Evolutionary conservation across 441 rosid genomes (phyloP).

Genomic region (Erodium chrysanthum): DNA sequence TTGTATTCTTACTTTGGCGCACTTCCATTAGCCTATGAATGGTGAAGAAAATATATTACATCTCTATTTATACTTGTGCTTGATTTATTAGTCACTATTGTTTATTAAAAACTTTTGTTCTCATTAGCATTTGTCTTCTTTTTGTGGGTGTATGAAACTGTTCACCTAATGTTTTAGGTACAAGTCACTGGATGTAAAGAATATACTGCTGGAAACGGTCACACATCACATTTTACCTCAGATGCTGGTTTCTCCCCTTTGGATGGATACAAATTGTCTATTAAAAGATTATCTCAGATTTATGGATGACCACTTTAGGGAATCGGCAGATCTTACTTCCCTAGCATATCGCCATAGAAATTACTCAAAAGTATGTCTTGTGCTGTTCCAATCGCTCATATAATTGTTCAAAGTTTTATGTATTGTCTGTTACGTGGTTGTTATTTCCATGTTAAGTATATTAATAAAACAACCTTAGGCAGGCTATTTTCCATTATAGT

Average conservation of each 20-base stretch:
- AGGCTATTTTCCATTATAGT: slow-evolving; percentile 5
- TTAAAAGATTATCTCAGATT: slow-evolving; percentile 86
- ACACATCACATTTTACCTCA: slow-evolving; percentile 82
- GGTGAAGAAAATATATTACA: slow-evolving; percentile 35
- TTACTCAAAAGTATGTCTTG: slow-evolving; percentile 71
- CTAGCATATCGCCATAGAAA: slow-evolving; percentile 97
- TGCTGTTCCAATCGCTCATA: not conserved
- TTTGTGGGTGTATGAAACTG: slow-evolving; percentile 18
- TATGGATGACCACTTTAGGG: slow-evolving; percentile 97
- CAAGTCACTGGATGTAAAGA: slow-evolving; percentile 89
- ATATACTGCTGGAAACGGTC: slow-evolving; percentile 86
- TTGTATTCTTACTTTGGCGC: slow-evolving; percentile 77
- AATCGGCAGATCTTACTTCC: slow-evolving; percentile 94
- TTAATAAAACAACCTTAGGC: slow-evolving; percentile 3
- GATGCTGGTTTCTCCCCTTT: slow-evolving; percentile 78
- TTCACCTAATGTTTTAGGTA: slow-evolving; percentile 42
- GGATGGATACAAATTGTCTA: slow-evolving; percentile 56
- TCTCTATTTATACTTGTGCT: slow-evolving; percentile 8
- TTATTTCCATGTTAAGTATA: not conserved
- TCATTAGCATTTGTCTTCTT: not conserved
- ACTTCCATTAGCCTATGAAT: slow-evolving; percentile 62
- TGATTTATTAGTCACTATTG: not conserved
- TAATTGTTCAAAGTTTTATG: not conserved
- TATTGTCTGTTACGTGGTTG: not conserved
- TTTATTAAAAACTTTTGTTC: not conserved